Evolutionary conservation across 2,329 filamentous ascomycete genomes (phyloP).

Genomic region (Aspergillus pseudotamarii): DNA sequence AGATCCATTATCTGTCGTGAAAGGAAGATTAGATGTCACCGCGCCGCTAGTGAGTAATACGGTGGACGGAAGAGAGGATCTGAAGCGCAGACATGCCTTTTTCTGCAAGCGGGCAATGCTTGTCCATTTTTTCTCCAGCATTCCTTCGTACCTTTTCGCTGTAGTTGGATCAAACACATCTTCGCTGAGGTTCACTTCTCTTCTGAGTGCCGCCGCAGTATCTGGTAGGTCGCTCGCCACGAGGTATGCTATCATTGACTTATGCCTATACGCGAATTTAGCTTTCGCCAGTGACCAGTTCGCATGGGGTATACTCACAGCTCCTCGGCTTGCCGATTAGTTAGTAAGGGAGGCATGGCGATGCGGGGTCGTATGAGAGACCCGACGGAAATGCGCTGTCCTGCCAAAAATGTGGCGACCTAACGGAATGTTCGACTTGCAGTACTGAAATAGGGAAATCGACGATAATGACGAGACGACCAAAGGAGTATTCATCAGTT

Average conservation of each 20-base stretch:
- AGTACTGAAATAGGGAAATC: not conserved
- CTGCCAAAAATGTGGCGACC: not conserved
- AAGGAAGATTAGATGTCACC: conserved; percentile 13
- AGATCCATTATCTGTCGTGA: conserved; percentile 81
- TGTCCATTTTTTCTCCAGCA: conserved; percentile 99
- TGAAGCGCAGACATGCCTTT: conserved; percentile 61
- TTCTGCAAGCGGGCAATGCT: conserved; percentile 90
- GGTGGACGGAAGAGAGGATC: not conserved
- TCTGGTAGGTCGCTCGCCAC: conserved; percentile 70
- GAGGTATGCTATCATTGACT: conserved; percentile 88
- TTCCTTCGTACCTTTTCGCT: conserved; percentile 82
- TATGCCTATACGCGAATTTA: conserved; percentile 64
- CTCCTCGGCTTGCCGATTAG: conserved; percentile 79
- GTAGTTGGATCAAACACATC: conserved; percentile 75
- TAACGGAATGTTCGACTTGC: not conserved
- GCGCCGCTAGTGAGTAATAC: not conserved
- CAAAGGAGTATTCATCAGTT: not conserved
- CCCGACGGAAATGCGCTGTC: not conserved
- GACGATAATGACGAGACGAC: not conserved
- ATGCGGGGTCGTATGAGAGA: not conserved
- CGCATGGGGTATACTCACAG: conserved; percentile 61
- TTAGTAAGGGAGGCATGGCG: conserved; percentile 71
- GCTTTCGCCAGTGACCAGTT: conserved; percentile 4
- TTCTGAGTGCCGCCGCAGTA: conserved; percentile 69
- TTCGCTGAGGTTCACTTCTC: conserved; percentile 70